Evolutionary conservation across 805 yeast genomes (phyloP).

Genomic region (Kazachstania bromeliacearum): DNA sequence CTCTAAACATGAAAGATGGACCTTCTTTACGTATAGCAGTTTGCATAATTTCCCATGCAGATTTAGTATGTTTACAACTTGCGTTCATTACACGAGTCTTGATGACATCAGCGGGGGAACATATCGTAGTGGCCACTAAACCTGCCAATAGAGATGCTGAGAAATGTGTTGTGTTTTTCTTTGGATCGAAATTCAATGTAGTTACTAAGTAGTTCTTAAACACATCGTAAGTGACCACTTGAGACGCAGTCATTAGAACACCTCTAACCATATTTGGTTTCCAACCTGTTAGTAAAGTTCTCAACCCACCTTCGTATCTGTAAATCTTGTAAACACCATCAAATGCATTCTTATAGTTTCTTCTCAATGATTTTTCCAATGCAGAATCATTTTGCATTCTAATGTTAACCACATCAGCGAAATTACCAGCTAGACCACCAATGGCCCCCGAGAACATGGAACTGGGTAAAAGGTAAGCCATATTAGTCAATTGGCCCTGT

Average conservation of each 20-base stretch:
- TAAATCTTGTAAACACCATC: slow-evolving; percentile 61
- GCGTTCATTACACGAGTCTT: slow-evolving; percentile 82
- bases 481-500: slow-evolving; percentile 40
- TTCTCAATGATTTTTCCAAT: slow-evolving; percentile 50
- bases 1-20: slow-evolving; percentile 71
- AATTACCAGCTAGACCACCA: slow-evolving; percentile 83
- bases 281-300: slow-evolving; percentile 60
- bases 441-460: slow-evolving; percentile 80
- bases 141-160: slow-evolving; percentile 75
- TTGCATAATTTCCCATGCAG: slow-evolving; percentile 42
- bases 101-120: slow-evolving; percentile 88
- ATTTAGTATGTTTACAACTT: slow-evolving; percentile 29
- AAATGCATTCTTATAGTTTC: slow-evolving; percentile 68
- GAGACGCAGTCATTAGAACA: slow-evolving; percentile 81
- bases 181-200: slow-evolving; percentile 42
- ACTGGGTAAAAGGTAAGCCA: slow-evolving; percentile 54
- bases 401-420: slow-evolving; percentile 78
- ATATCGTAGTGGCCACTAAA: slow-evolving; percentile 79
- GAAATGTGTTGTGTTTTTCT: slow-evolving; percentile 63
- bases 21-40: slow-evolving; percentile 63
- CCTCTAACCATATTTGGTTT: slow-evolving; percentile 75
- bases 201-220: slow-evolving; percentile 54
- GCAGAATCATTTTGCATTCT: slow-evolving; percentile 86
- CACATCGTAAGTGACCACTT: slow-evolving; percentile 78
- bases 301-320: slow-evolving; percentile 52